Evolutionary conservation across 345 rosid species (phyloP), one percentile per base, ranked within the genome.

Genomic region (Laguncularia racemosa): DNA sequence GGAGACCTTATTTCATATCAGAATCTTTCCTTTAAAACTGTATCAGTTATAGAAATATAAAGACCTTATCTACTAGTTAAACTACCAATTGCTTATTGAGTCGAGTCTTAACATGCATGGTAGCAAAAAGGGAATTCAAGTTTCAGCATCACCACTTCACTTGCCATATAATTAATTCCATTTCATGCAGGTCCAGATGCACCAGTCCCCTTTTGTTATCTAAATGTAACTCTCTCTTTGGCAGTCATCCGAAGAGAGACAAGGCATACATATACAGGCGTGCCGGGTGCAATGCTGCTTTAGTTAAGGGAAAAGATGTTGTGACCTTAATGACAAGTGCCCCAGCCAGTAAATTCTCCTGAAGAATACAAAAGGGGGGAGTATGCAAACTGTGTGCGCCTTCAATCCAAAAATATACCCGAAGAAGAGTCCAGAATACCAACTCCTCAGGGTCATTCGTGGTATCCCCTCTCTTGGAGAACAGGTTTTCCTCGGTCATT

Each of bases 401-500:
- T 44, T 15, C 63, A 51, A 17, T 10, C 14, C 20, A 38, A 19
- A 19, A 38, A 21, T 54, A 40, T 17, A 48, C 48, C 44, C 44
- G 76, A 56, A 47, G 71, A 28, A 38, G 58, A 57, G 10, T 56
- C 61, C 38, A 44, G 48, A 10, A 23, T 55, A 14, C 50, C 62
- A n/a, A 52, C 57, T 48, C 48, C 70, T 10, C 53, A 50, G 3
- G 47, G 57, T 52, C 58, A 69, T 26, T 48, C 20, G 45, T 68
- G 82, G 78, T 66, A 64, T 58, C 83, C 83, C 16, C 54, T 77
- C 47, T 70, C 81, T 13, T 71, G 73, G 76, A 71, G 73, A 62
- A 50, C 21, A 4, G 79, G 81, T 28, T 75, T 52, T 55, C 86
- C 86, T 53, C 66, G 75, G 19, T 58, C 68, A 2, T 78, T 81